A percentile compares a stretch with the other conserved stretches of the same genome.
These are phyloP conservation scores for Coniochaeta sp. DNA, from an alignment of 2,329 filamentous ascomycete genomes.

Conservation along the genomic window DNA sequence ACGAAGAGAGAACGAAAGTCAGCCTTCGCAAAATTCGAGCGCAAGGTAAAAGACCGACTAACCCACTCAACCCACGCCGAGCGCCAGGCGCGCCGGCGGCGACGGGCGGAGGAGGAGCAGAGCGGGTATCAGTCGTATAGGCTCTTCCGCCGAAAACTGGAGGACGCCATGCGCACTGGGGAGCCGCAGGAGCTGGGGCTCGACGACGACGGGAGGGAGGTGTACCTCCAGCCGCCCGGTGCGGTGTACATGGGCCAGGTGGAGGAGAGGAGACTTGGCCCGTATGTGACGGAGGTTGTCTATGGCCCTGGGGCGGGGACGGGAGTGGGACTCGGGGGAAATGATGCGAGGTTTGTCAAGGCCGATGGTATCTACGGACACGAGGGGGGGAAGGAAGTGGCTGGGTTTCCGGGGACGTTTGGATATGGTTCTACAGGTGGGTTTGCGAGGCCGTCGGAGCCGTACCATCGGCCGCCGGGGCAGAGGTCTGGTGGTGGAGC, in stretches of 20 bases:
- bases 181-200: constrained; percentile 48
- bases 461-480: constrained; percentile 25
- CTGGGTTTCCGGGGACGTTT: background rate
- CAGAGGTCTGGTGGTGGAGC: constrained; percentile 32
- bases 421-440: background rate
- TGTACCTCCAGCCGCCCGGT: constrained; percentile 52
- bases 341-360: constrained; percentile 30
- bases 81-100: constrained; percentile 35
- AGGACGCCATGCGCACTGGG: constrained; percentile 42
- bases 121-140: constrained; percentile 45
- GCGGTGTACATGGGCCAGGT: constrained; percentile 16
- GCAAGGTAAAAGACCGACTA: constrained; percentile 52
- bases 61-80: constrained; percentile 50
- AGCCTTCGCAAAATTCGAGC: too few species aligned
- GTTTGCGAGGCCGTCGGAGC: background rate
- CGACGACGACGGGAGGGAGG: constrained; percentile 43
- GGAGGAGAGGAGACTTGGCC: constrained; percentile 11
- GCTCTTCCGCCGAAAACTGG: constrained; percentile 41
- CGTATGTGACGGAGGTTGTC: constrained; percentile 19
- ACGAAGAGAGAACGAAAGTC: too few species aligned
- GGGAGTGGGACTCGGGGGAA: constrained; percentile 33
- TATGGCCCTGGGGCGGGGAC: constrained; percentile 23
- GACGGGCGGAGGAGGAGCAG: constrained; percentile 41
- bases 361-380: constrained; percentile 28
- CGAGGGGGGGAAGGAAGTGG: background rate